phyloP scores from a whole-genome alignment of 768 basidiomycete genomes.

The Thelephora aurantiotincta region DNA sequence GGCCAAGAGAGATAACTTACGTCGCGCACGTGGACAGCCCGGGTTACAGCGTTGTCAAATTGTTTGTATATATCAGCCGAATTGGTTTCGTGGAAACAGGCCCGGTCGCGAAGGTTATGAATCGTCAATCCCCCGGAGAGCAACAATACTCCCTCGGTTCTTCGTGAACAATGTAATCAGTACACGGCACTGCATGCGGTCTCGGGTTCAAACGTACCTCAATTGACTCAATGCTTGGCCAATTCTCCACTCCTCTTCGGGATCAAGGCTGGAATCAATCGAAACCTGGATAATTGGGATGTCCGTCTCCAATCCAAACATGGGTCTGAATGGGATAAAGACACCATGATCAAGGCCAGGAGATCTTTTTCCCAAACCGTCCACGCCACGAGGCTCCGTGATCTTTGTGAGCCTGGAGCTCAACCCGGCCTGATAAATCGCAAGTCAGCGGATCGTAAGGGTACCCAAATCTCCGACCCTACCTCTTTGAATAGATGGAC shows the following conservation, averaged over 20 bases:
- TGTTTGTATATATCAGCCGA: slow-evolving; percentile 34
- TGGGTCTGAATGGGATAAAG: slow-evolving; percentile 64
- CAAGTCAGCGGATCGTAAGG: too few relatives aligned
- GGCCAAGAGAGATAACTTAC: slow-evolving; percentile 21
- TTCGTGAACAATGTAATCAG: slow-evolving; percentile 11
- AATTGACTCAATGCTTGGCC: slow-evolving; percentile 48
- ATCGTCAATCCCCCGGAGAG: slow-evolving; percentile 58
- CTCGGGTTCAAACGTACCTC: slow-evolving; percentile 24
- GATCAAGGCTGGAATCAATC: slow-evolving; percentile 44
- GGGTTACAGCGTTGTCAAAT: slow-evolving; percentile 46
- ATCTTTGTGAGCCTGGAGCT: slow-evolving; percentile 33
- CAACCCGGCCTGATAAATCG: slow-evolving; percentile 30
- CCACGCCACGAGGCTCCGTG: slow-evolving; percentile 42
- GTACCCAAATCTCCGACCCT: slow-evolving; percentile 1
- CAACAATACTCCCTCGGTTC: slow-evolving; percentile 51
- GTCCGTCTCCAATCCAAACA: slow-evolving; percentile 54
- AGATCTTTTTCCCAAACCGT: slow-evolving; percentile 50
- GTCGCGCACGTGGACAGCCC: slow-evolving; percentile 34
- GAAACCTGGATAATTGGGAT: slow-evolving; percentile 63
- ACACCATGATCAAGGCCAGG: slow-evolving; percentile 71
- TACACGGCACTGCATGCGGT: neutral
- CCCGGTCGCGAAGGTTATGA: slow-evolving; percentile 48
- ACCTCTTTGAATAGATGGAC: slow-evolving; percentile 48
- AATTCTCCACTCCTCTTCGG: slow-evolving; percentile 48
- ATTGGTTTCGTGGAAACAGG: slow-evolving; percentile 33